These are phyloP conservation scores for Pseudocercospora pini-densiflorae DNA, from an alignment of 2,329 filamentous ascomycete species.

Conservation along the genomic window DNA sequence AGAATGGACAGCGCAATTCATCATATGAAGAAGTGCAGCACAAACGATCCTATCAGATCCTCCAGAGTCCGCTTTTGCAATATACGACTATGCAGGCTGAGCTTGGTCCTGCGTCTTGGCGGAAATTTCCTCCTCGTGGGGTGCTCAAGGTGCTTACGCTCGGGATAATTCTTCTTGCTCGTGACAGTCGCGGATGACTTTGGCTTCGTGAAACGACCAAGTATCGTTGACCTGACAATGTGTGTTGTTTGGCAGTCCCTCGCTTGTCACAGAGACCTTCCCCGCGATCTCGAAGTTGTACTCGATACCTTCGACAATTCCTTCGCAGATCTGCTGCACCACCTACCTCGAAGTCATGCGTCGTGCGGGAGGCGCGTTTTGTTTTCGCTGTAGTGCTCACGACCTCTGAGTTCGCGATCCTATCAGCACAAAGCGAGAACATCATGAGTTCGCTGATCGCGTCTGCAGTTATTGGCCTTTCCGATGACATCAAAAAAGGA, in stretches of 20 bases:
- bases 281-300: not conserved
- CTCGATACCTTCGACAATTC: not conserved
- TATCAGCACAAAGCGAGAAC: not conserved
- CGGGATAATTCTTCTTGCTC: conserved; percentile 1
- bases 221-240: not conserved
- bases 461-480: not conserved
- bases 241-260: not conserved
- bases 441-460: conserved; percentile 1
- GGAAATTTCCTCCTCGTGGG: not conserved
- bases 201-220: not conserved
- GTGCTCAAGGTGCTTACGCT: conserved; percentile 6
- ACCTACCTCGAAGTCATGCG: conserved; percentile 4
- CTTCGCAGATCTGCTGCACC: not conserved
- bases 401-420: not conserved
- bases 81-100: not conserved
- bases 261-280: not conserved
- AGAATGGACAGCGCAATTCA: not conserved
- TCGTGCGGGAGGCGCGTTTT: not conserved
- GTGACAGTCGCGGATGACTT: conserved; percentile 11
- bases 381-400: conserved; percentile 13
- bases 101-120: conserved; percentile 1
- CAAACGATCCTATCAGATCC: not conserved
- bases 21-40: conserved; percentile 6
- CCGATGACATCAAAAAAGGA: not conserved
- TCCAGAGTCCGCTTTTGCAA: conserved; percentile 3